phyloP scores from a whole-genome alignment of 1,284 basidiomycete genomes.

The Moesziomyces sp. region DNA sequence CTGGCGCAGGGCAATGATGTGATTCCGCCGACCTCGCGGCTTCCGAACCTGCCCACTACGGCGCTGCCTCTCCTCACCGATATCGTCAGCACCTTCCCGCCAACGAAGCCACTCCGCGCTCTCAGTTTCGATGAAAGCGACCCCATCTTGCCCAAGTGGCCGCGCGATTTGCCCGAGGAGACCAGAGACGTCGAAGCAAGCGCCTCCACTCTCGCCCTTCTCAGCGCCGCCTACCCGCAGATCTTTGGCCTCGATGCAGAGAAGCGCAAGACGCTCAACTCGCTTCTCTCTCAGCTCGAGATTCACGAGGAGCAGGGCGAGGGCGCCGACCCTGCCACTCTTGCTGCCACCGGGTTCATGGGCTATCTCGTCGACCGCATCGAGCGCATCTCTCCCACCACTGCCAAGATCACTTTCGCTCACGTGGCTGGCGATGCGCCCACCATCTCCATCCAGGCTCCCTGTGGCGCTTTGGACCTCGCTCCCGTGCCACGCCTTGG shows the following conservation, averaged over 20 bases:
- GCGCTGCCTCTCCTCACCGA: constrained; percentile 60
- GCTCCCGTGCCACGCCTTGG: constrained; percentile 50
- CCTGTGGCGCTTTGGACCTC: constrained; percentile 59
- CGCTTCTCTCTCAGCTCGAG: constrained; percentile 55
- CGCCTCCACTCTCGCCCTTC: constrained; percentile 51
- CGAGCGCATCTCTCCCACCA: constrained; percentile 33
- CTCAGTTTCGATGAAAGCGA: constrained; percentile 36
- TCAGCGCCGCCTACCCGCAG: constrained; percentile 63
- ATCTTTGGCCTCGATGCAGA: constrained; percentile 53
- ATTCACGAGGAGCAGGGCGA: constrained; percentile 58
- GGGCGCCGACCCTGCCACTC: constrained; percentile 16
- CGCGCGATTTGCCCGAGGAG: constrained; percentile 21
- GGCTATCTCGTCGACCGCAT: constrained; percentile 54
- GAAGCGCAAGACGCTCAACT: constrained; percentile 53
- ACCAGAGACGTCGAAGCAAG: constrained; percentile 30
- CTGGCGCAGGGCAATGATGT: constrained; percentile 55
- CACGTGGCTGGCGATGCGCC: constrained; percentile 31
- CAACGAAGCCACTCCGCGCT: constrained; percentile 20
- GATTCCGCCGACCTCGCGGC: constrained; percentile 57
- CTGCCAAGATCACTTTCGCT: constrained; percentile 54
- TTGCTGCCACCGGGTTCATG: constrained; percentile 55
- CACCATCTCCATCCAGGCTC: constrained; percentile 32
- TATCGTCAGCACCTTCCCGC: constrained; percentile 57
- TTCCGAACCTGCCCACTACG: constrained; percentile 62
- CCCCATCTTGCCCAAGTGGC: constrained; percentile 37